A percentile compares a stretch with the other conserved stretches of the same genome.
phyloP scores from a whole-genome alignment of 768 basidiomycete species.

The Cubamyces lactineus region DNA sequence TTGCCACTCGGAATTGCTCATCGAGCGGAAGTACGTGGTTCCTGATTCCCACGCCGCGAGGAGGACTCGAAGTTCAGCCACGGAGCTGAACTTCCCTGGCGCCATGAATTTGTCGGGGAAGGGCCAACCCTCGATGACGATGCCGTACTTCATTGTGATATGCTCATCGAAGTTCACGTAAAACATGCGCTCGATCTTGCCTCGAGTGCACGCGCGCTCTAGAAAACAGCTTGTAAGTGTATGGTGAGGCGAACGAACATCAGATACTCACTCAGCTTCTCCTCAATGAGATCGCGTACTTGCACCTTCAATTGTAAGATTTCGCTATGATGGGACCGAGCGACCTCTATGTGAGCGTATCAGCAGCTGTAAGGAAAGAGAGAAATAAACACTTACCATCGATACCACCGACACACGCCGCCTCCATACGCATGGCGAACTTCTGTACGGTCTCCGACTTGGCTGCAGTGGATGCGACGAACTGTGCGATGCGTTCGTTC shows the following conservation, averaged over 20 bases:
- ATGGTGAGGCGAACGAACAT: no score
- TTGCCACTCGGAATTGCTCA: constrained; percentile 16
- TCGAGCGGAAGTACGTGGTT: constrained; percentile 22
- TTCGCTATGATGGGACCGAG: not conserved
- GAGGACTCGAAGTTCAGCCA: constrained; percentile 20
- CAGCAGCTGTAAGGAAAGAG: not conserved
- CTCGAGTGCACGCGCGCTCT: not conserved
- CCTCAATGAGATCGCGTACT: not conserved
- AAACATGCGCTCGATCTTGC: constrained; percentile 18
- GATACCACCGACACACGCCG: not conserved
- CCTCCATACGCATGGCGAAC: not conserved
- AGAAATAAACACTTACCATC: not conserved
- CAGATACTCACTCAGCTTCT: not conserved
- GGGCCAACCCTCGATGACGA: constrained; percentile 30
- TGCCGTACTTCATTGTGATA: constrained; percentile 26
- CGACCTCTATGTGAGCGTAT: not conserved
- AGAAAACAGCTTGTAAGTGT: not conserved
- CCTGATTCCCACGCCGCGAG: constrained; percentile 25
- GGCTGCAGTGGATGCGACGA: no score
- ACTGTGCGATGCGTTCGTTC: no score
- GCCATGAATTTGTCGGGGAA: constrained; percentile 20
- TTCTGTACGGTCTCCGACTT: not conserved
- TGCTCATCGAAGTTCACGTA: constrained; percentile 27
- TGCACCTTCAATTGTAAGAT: not conserved
- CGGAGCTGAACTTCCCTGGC: constrained; percentile 21